Evolutionary conservation across 257 asterid species (phyloP).

Genomic region (Scutellaria baicalensis): DNA sequence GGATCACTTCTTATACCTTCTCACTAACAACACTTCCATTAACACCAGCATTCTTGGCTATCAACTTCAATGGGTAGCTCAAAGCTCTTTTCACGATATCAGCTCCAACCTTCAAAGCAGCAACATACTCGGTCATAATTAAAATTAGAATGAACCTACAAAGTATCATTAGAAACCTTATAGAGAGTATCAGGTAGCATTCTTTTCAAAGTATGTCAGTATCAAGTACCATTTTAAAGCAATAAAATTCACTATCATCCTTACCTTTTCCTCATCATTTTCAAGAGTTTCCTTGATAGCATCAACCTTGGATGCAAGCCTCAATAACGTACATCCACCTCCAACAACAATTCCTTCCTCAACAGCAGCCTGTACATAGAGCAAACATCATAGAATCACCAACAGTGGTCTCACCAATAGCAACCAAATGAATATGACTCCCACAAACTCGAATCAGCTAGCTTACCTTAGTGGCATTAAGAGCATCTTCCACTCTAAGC

Average conservation of each 20-base stretch:
- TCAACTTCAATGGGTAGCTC: conserved; percentile 94
- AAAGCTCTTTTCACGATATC: conserved; percentile 92
- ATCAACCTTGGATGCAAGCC: conserved; percentile 89
- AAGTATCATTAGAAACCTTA: neutral
- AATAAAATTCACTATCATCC: neutral
- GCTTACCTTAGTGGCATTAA: conserved; percentile 87
- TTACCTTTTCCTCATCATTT: conserved; percentile 89
- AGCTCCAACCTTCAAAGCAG: conserved; percentile 72
- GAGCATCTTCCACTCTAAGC: conserved; percentile 98
- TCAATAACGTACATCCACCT: conserved; percentile 87
- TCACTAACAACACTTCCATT: conserved; percentile 98
- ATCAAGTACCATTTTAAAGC: neutral
- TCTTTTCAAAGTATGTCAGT: neutral
- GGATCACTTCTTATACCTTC: conserved; percentile 43
- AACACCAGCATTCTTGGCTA: conserved; percentile 97
- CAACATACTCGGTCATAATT: neutral
- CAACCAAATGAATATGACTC: neutral
- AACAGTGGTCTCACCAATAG: neutral
- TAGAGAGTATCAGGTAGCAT: neutral
- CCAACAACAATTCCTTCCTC: conserved; percentile 99
- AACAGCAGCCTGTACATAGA: conserved; percentile 79
- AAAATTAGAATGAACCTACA: neutral
- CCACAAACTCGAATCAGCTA: neutral
- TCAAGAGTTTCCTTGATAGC: conserved; percentile 73
- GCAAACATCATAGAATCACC: neutral